Percentiles rank a stretch among this genome's conserved stretches.
These are phyloP conservation scores for Stephanodiscus triporus DNA, from an alignment of 108 stramenopile genomes.

Conservation along the genomic window DNA sequence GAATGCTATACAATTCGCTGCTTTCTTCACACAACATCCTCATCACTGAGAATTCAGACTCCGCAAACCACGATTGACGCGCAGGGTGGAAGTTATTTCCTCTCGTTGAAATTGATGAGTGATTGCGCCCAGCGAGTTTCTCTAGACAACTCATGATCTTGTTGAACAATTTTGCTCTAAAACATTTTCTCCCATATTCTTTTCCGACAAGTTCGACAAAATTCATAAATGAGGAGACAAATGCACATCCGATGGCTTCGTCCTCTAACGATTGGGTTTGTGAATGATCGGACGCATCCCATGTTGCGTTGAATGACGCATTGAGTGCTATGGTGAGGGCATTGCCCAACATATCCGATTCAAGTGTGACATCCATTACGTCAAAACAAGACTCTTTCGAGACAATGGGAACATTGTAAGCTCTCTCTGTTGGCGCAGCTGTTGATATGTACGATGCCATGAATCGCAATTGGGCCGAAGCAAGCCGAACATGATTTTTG, in stretches of 20 bases:
- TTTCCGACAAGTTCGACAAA: conserved; percentile 4
- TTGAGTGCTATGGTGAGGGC: conserved; percentile 32
- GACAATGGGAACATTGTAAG: conserved; percentile 30
- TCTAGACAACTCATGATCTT: conserved; percentile 13
- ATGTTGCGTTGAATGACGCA: conserved; percentile 28
- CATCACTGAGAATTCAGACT: conserved; percentile 60
- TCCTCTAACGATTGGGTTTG: conserved; percentile 25
- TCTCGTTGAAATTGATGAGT: background rate
- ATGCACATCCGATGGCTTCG: conserved; percentile 41
- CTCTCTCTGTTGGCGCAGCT: conserved; percentile 31
- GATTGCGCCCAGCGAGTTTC: background rate
- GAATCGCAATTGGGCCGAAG: conserved; percentile 40
- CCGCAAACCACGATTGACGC: conserved; percentile 62
- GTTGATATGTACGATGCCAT: conserved; percentile 43
- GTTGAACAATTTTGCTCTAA: background rate
- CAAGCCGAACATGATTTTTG: conserved; percentile 21
- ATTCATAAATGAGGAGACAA: conserved; percentile 39
- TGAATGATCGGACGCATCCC: conserved; percentile 10
- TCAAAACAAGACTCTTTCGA: conserved; percentile 27
- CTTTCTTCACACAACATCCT: conserved; percentile 47
- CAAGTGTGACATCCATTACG: conserved; percentile 22
- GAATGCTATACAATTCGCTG: conserved; percentile 6
- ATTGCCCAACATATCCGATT: conserved; percentile 23
- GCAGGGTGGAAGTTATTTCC: conserved; percentile 20
- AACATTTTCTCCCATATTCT: background rate